Conservation (phyloP, 148 eudicot species). For the Simmondsia chinensis region DNA sequence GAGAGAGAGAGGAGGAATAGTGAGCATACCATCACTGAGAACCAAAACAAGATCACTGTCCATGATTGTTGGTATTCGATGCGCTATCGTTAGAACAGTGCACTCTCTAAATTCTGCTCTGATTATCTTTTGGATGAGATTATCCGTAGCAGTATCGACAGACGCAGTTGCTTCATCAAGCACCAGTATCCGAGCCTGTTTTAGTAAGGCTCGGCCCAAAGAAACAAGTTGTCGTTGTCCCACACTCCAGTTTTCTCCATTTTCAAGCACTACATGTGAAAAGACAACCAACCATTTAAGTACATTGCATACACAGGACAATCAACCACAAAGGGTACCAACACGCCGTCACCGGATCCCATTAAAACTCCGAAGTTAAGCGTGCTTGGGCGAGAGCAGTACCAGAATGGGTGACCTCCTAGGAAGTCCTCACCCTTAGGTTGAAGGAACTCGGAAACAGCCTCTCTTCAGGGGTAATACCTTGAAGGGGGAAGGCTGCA, state of each 20-base stretch:
- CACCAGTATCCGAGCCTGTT: conserved; percentile 85
- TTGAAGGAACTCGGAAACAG: too few relatives aligned
- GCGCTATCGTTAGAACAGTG: conserved; percentile 90
- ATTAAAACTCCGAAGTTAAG: too few relatives aligned
- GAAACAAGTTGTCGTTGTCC: conserved; percentile 97
- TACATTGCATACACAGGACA: neutral
- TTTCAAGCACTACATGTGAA: conserved; percentile 59
- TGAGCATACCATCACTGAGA: conserved; percentile 75
- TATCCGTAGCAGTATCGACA: conserved; percentile 92
- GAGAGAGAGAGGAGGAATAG: neutral
- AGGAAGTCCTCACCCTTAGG: too few relatives aligned
- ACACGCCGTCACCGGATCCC: too few relatives aligned
- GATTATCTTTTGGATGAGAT: conserved; percentile 85
- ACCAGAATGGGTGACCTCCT: too few relatives aligned
- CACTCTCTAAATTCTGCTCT: conserved; percentile 76
- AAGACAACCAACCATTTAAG: neutral
- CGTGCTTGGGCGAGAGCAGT: too few relatives aligned
- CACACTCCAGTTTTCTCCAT: conserved; percentile 98
- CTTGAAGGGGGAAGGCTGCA: too few relatives aligned
- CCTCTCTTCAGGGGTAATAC: too few relatives aligned
- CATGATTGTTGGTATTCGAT: conserved; percentile 91
- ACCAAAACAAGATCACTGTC: conserved; percentile 95
- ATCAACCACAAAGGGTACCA: too few relatives aligned
- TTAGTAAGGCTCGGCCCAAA: conserved; percentile 86
- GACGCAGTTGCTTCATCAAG: conserved; percentile 99